These are phyloP conservation scores for Immersiporthe knoxdaviesiana DNA, from an alignment of 2,329 filamentous ascomycete genomes.

Conservation along the genomic window DNA sequence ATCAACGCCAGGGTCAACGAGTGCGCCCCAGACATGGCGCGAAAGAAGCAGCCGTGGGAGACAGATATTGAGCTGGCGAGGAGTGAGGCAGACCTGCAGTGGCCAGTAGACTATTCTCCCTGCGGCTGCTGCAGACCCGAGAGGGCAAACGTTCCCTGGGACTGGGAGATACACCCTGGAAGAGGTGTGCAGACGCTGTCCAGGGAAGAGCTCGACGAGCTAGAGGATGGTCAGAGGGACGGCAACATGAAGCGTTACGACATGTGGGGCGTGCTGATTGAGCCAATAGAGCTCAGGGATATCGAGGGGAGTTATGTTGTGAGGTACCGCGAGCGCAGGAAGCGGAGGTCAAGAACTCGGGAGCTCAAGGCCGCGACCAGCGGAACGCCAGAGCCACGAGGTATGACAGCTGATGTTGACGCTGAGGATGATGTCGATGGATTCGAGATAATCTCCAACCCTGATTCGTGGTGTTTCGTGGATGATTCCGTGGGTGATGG, in stretches of 20 bases:
- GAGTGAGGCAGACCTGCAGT: background rate
- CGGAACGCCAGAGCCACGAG: background rate
- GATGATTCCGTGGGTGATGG: background rate
- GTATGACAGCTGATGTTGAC: too few species aligned
- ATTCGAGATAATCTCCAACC: background rate
- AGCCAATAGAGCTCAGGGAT: background rate
- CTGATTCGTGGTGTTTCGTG: background rate
- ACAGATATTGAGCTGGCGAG: background rate
- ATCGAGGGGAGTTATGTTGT: conserved; percentile 1
- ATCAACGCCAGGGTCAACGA: background rate
- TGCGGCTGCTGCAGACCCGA: background rate
- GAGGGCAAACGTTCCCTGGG: background rate
- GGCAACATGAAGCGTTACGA: background rate
- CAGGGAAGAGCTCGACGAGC: background rate
- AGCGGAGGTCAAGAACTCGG: background rate
- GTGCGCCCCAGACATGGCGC: background rate
- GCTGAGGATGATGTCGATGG: background rate
- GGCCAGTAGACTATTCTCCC: too few species aligned
- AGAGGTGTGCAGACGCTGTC: background rate
- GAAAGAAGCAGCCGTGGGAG: background rate
- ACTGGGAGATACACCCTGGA: background rate
- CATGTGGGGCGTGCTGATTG: background rate
- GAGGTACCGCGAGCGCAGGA: background rate
- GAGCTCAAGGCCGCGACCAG: background rate
- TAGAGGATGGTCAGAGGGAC: background rate